Evolutionary conservation across 2,329 filamentous ascomycete genomes (phyloP).

Genomic region (Fusarium miscanthi): DNA sequence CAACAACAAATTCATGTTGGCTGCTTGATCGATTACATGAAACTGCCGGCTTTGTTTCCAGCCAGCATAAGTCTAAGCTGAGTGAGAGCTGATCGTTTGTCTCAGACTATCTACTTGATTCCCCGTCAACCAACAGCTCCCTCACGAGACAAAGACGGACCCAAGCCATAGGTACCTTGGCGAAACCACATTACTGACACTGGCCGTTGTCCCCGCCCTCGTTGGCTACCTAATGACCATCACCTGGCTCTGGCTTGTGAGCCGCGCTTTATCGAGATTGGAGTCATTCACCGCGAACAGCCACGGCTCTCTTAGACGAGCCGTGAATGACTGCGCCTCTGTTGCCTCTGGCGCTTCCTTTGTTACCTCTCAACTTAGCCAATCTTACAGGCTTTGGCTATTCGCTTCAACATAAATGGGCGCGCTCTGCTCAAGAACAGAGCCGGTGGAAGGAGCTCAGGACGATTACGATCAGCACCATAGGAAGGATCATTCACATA

Average conservation of each 20-base stretch:
- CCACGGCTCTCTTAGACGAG: slow-evolving; percentile 4
- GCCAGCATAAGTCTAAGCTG: neutral
- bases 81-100: neutral
- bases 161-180: neutral
- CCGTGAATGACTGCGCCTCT: slow-evolving; percentile 19
- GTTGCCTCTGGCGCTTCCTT: slow-evolving; percentile 10
- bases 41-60: neutral
- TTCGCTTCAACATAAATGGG: slow-evolving; percentile 40
- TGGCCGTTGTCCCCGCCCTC: slow-evolving; percentile 18
- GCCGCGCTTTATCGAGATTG: slow-evolving; percentile 18
- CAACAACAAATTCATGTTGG: slow-evolving; percentile 6
- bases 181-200: slow-evolving; percentile 12
- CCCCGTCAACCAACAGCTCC: neutral
- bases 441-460: slow-evolving; percentile 21
- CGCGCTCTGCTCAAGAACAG: slow-evolving; percentile 44
- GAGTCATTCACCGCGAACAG: slow-evolving; percentile 30
- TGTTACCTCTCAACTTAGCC: neutral
- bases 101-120: slow-evolving; percentile 1
- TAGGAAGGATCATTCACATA: slow-evolving; percentile 10
- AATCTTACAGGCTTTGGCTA: neutral
- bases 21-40: neutral
- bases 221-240: slow-evolving; percentile 18
- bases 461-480: slow-evolving; percentile 15
- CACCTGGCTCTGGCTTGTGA: slow-evolving; percentile 32
- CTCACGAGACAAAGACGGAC: slow-evolving; percentile 7